Percentiles rank a stretch among this genome's conserved stretches.
Conservation (phyloP, 1,284 basidiomycete genomes). For the Cronartium quercuum region DNA sequence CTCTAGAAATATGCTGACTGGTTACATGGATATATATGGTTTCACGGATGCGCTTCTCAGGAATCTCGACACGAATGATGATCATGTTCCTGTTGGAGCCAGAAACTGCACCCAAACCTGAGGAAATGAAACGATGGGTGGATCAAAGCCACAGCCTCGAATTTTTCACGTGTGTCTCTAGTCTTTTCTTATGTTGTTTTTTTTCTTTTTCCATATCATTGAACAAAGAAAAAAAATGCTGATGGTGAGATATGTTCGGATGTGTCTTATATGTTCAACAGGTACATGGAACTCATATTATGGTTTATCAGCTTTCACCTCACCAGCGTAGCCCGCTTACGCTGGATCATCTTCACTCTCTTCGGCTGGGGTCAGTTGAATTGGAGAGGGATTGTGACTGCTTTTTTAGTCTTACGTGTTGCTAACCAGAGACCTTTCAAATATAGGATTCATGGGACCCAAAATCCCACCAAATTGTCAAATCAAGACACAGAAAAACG, state of each 20-base stretch:
- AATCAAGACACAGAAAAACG: too few species aligned
- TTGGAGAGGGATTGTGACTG: too few species aligned
- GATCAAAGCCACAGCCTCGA: neutral
- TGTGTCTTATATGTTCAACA: neutral
- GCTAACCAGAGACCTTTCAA: too few species aligned
- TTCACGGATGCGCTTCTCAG: neutral
- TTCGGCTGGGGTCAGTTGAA: neutral
- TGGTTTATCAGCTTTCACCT: neutral
- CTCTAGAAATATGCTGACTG: neutral
- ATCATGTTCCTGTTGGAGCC: slow-evolving; percentile 32
- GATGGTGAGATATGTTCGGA: neutral
- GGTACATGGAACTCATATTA: neutral
- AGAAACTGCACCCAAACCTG: slow-evolving; percentile 14
- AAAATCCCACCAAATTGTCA: too few species aligned
- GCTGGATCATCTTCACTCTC: neutral
- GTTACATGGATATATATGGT: neutral
- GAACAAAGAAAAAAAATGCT: neutral
- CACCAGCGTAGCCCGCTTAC: neutral
- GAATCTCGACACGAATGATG: slow-evolving; percentile 25
- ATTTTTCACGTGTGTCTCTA: neutral
- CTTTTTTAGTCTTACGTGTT: too few species aligned
- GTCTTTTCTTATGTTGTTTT: neutral
- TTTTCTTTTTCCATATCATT: neutral
- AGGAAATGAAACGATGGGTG: slow-evolving; percentile 30
- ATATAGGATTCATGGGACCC: too few species aligned